Evolutionary conservation across 1,284 basidiomycete species (phyloP).

Genomic region (Lignosus rhinocerotis): DNA sequence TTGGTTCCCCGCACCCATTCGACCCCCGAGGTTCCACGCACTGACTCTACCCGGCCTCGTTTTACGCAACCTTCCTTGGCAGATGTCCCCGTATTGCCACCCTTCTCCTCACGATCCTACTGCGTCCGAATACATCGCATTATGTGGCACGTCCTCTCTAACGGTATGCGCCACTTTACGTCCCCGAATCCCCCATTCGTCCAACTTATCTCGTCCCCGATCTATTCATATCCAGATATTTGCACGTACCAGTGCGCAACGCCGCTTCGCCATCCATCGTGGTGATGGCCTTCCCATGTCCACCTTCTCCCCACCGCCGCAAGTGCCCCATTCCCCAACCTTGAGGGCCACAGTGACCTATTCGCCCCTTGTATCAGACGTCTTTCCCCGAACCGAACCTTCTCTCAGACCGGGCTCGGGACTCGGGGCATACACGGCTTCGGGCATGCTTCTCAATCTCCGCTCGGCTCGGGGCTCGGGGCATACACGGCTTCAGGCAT

Average conservation of each 20-base stretch:
- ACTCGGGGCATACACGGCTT: too few relatives aligned
- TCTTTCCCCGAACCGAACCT: background rate
- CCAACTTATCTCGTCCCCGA: background rate
- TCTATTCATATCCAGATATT: slow-evolving; percentile 20
- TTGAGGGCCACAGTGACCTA: background rate
- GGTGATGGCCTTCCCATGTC: slow-evolving; percentile 15
- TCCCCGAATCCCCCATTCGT: background rate
- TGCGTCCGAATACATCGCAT: background rate
- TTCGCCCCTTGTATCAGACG: background rate
- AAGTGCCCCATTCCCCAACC: background rate
- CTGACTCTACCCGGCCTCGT: background rate
- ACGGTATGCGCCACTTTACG: background rate
- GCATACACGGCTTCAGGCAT: background rate
- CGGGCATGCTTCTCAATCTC: slow-evolving; percentile 2
- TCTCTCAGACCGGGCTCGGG: background rate
- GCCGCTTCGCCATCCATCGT: slow-evolving; percentile 9
- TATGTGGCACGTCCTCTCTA: background rate
- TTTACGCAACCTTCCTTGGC: background rate
- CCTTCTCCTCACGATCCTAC: background rate
- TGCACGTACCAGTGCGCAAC: slow-evolving; percentile 13
- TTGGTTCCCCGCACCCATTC: background rate
- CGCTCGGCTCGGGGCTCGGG: background rate
- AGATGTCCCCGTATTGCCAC: background rate
- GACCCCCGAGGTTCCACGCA: background rate
- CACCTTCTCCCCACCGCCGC: slow-evolving; percentile 1